Evolutionary conservation across 2,329 filamentous ascomycete genomes (phyloP).

Genomic region (Aureobasidium sp.): DNA sequence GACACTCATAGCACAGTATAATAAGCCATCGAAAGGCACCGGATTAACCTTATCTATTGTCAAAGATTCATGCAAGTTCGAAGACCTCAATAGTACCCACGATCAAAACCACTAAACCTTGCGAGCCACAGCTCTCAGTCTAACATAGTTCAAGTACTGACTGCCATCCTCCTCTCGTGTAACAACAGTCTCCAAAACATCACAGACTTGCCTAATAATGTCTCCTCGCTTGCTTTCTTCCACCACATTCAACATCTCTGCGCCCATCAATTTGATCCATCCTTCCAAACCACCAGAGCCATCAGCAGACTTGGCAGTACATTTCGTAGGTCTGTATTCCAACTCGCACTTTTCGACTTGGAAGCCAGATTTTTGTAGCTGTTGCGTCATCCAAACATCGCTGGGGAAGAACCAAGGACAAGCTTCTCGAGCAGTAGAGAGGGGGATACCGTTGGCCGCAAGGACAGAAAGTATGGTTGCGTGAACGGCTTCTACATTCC

Average conservation of each 20-base stretch:
- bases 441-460: conserved; percentile 42
- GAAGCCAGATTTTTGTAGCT: conserved; percentile 36
- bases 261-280: conserved; percentile 60
- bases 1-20: too few relatives aligned
- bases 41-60: not conserved
- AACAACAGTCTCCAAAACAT: conserved; percentile 50
- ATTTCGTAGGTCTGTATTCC: conserved; percentile 57
- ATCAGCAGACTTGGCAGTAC: conserved; percentile 33
- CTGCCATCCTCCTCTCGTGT: conserved; percentile 51
- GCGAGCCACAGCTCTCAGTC: conserved; percentile 36
- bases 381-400: conserved; percentile 47
- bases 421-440: conserved; percentile 42
- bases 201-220: conserved; percentile 48
- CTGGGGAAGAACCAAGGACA: conserved; percentile 69
- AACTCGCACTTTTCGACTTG: conserved; percentile 45
- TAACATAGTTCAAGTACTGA: conserved; percentile 42
- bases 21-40: not conserved
- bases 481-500: conserved; percentile 59
- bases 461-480: conserved; percentile 51
- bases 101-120: conserved; percentile 18
- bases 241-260: conserved; percentile 50
- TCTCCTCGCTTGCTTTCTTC: conserved; percentile 44
- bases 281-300: conserved; percentile 49
- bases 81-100: not conserved
- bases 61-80: not conserved